Evolutionary conservation across 345 rosid species (phyloP), one percentile per base, ranked within the genome.

Genomic region (Lepidium africanum): DNA sequence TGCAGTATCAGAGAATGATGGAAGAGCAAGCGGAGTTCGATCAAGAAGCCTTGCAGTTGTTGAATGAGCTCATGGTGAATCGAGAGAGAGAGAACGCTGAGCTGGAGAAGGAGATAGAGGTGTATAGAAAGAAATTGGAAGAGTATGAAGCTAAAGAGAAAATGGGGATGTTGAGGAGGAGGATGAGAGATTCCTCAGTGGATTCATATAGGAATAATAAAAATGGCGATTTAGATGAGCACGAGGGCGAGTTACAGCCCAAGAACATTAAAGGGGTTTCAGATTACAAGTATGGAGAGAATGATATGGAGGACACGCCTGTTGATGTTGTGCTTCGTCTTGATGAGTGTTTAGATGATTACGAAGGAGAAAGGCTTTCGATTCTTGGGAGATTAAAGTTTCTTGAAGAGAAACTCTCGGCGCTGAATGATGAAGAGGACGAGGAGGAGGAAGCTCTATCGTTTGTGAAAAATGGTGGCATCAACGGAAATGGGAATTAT

Each of bases 1-100:
- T 91, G 77, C 99, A 95, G 77, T 95, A 95, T 32, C 96, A 95
- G 78, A 81, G 99, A 65, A 91, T 95, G 97, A 95, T 95, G 99
- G 99, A 95, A 50, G 99, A 95, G 67, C 97, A 91, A 57, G 77
- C 96, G 0, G 97, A 91, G 70, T 95, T 89, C 10, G 99, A 95
- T 61, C 99, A 95, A 75, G 97, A 95, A 82, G 99, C 97, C 8
- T 70, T 91, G 84, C 96, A 87, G 85, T 69, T 89, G 23, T 68
- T 95, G 72, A 95, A 91, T 70, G 99, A 95, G 36, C 83, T 85
- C 33, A 80, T 91, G 81, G 77, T 86, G 50, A 91, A 89, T 70
- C 76, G 92, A 56, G 99, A 91, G 67, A 89, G 77, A 67, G 97
- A 94, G 80, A 89, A 83, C 30, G 85, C 78, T 1, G 96, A 87